phyloP scores from a whole-genome alignment of 1,284 basidiomycete species.

The Takashimella koratensis region DNA sequence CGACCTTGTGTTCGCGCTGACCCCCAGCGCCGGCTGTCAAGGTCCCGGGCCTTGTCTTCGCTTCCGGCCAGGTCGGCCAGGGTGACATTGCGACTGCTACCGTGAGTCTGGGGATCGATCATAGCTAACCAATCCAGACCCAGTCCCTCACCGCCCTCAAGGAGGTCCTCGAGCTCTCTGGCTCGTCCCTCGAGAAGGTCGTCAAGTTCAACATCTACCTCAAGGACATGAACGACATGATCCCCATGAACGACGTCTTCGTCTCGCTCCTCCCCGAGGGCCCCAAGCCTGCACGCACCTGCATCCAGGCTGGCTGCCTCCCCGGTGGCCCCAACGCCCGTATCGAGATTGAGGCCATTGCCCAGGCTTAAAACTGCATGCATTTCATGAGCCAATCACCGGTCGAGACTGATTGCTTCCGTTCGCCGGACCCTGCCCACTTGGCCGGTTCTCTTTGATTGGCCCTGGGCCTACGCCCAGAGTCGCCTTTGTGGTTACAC shows the following conservation, averaged over 20 bases:
- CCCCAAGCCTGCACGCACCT: slow-evolving; percentile 24
- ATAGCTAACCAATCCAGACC: not conserved
- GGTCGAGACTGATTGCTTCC: too few relatives aligned
- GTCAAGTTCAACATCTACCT: slow-evolving; percentile 63
- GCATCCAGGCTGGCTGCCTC: slow-evolving; percentile 28
- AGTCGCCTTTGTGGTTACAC: too few relatives aligned
- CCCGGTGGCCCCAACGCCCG: slow-evolving; percentile 12
- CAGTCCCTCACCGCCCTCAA: slow-evolving; percentile 22
- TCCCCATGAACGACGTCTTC: slow-evolving; percentile 32
- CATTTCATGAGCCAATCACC: too few relatives aligned
- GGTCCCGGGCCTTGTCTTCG: slow-evolving; percentile 37
- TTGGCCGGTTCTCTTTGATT: too few relatives aligned
- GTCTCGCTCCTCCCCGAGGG: slow-evolving; percentile 23
- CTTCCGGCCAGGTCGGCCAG: slow-evolving; percentile 29
- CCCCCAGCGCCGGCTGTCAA: slow-evolving; percentile 29
- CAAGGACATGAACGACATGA: slow-evolving; percentile 29
- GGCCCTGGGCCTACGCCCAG: too few relatives aligned
- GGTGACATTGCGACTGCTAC: slow-evolving; percentile 34
- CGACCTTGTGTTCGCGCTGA: not conserved
- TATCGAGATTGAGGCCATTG: slow-evolving; percentile 34
- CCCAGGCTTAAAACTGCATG: slow-evolving; percentile 27
- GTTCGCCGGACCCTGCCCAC: too few relatives aligned
- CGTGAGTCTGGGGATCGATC: slow-evolving; percentile 1
- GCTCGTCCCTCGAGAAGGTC: slow-evolving; percentile 70
- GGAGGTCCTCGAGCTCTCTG: slow-evolving; percentile 32